These are phyloP conservation scores for Leishmania aethiopica DNA, from an alignment of 208 protist species.

Conservation along the genomic window DNA sequence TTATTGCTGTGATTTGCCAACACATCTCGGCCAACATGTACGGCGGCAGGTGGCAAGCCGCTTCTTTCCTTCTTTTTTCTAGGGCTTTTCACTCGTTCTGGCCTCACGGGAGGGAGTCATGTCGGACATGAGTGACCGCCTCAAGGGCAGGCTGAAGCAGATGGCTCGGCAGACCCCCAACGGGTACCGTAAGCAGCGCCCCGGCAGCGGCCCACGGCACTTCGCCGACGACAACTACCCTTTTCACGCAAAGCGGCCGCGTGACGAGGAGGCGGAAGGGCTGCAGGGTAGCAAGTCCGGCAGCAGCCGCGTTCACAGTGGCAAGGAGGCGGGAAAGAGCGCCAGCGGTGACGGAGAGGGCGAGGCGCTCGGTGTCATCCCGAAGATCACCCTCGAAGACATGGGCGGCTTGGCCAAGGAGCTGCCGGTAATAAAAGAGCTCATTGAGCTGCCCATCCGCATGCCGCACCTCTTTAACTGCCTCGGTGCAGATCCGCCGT, in stretches of 20 bases:
- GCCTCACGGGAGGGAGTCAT: conserved; percentile 8
- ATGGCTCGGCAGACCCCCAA: conserved; percentile 58
- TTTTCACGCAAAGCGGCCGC: conserved; percentile 36
- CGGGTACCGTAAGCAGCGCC: conserved; percentile 36
- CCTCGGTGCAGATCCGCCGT: conserved; percentile 95
- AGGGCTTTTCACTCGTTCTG: neutral
- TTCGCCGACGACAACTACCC: conserved; percentile 28
- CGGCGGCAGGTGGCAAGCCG: neutral
- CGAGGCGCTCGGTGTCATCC: conserved; percentile 75
- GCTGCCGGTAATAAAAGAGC: conserved; percentile 94
- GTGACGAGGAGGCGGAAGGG: conserved; percentile 15
- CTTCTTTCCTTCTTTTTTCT: neutral
- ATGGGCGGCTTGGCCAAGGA: conserved; percentile 93
- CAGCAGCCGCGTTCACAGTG: neutral
- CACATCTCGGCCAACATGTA: neutral
- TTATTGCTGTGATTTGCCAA: neutral
- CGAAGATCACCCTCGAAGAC: conserved; percentile 85
- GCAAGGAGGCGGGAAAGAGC: conserved; percentile 20
- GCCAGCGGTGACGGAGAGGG: conserved; percentile 20
- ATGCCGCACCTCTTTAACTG: conserved; percentile 96
- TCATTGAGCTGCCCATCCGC: conserved; percentile 94
- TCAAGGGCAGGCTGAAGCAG: conserved; percentile 57
- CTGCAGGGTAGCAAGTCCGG: conserved; percentile 3
- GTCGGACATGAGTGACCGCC: conserved; percentile 61
- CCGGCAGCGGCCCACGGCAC: conserved; percentile 25